These are phyloP conservation scores for Fimicolochytrium jonesii DNA, from an alignment of 192 early-diverging fungal species.

Conservation along the genomic window DNA sequence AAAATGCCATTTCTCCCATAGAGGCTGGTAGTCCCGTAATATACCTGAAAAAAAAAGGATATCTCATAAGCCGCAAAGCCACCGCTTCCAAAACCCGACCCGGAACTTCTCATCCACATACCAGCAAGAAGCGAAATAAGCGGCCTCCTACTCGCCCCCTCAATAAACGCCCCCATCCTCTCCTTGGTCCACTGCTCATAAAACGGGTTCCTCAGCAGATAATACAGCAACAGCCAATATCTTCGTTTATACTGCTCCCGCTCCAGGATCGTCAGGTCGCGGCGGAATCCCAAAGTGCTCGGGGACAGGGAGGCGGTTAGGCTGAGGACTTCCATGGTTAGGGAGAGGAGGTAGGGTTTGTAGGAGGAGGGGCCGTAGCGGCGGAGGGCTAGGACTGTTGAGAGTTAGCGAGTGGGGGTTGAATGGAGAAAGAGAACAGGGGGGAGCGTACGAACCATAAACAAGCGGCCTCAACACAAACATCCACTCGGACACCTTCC, in stretches of 20 bases:
- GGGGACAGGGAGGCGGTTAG: slow-evolving; percentile 6
- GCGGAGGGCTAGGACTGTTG: slow-evolving; percentile 66
- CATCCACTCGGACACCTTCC: slow-evolving; percentile 66
- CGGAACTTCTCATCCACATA: slow-evolving; percentile 2
- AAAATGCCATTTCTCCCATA: slow-evolving; percentile 88
- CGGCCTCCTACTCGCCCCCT: slow-evolving; percentile 66
- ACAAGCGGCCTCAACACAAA: slow-evolving; percentile 82
- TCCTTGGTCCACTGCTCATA: slow-evolving; percentile 71
- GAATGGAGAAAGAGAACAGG: no score
- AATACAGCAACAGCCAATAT: slow-evolving; percentile 69
- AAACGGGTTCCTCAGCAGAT: slow-evolving; percentile 81
- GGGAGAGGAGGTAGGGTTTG: slow-evolving; percentile 80
- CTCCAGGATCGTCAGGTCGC: slow-evolving; percentile 60
- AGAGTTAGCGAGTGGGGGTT: neutral
- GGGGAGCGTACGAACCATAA: slow-evolving; percentile 79
- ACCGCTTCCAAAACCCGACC: neutral
- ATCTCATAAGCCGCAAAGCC: no score
- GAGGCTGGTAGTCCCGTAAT: slow-evolving; percentile 80
- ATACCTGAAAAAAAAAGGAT: slow-evolving; percentile 35
- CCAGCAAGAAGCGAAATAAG: slow-evolving; percentile 73
- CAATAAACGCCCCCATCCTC: slow-evolving; percentile 60
- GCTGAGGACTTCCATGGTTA: slow-evolving; percentile 57
- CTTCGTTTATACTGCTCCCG: slow-evolving; percentile 72
- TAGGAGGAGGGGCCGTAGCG: slow-evolving; percentile 70
- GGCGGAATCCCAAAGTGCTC: slow-evolving; percentile 1